Conservation (phyloP, 495 filamentous ascomycete genomes). For the Hypoxylon subgilvum region DNA sequence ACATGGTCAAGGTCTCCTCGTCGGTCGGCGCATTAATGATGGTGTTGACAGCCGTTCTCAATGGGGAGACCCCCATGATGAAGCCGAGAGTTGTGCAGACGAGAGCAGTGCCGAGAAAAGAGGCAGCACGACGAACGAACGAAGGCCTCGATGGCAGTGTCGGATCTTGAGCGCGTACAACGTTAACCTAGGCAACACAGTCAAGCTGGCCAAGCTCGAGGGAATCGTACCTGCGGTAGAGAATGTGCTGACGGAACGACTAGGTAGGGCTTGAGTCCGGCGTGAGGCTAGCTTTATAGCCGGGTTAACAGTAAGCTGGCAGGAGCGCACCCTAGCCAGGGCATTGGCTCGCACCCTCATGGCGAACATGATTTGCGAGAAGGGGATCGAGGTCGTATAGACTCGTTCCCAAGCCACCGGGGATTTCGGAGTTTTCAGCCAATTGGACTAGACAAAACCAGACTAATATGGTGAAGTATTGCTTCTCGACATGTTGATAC, state of each 20-base stretch:
- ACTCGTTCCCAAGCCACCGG: slow-evolving; percentile 10
- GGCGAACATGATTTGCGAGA: slow-evolving; percentile 26
- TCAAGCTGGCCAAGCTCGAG: neutral
- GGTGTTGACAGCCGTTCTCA: slow-evolving; percentile 47
- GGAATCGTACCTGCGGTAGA: slow-evolving; percentile 31
- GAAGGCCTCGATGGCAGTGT: slow-evolving; percentile 14
- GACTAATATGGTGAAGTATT: slow-evolving; percentile 2
- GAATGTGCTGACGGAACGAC: slow-evolving; percentile 34
- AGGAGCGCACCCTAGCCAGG: slow-evolving; percentile 16
- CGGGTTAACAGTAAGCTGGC: slow-evolving; percentile 19
- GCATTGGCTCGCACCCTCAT: slow-evolving; percentile 13
- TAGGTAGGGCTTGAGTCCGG: slow-evolving; percentile 6
- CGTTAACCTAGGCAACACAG: slow-evolving; percentile 11
- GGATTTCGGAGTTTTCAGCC: neutral
- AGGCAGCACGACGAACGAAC: slow-evolving; percentile 30
- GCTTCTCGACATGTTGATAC: slow-evolving; percentile 10
- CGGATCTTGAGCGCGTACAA: neutral
- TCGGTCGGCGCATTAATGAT: slow-evolving; percentile 67
- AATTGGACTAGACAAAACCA: slow-evolving; percentile 13
- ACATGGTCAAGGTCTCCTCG: slow-evolving; percentile 73
- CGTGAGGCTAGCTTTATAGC: slow-evolving; percentile 26
- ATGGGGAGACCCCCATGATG: slow-evolving; percentile 59
- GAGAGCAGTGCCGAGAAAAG: slow-evolving; percentile 45
- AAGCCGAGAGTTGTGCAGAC: slow-evolving; percentile 59
- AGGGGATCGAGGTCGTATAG: slow-evolving; percentile 12